Evolutionary conservation across 2,329 filamentous ascomycete genomes (phyloP).

Genomic region (Tolypocladium cylindrosporum): DNA sequence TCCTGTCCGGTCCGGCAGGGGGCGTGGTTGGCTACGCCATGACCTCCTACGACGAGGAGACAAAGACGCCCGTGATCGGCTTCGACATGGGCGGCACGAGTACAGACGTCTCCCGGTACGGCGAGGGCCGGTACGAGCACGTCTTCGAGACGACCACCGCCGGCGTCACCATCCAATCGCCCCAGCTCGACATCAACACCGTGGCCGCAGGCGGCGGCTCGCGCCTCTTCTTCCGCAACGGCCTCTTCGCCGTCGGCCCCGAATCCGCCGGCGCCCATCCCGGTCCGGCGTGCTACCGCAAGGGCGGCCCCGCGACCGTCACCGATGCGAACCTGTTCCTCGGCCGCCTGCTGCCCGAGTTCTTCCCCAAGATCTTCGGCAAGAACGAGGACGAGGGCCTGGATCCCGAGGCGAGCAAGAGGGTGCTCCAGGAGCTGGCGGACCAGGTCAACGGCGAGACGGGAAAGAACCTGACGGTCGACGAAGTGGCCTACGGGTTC

Average conservation of each 20-base stretch:
- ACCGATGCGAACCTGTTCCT: slow-evolving; percentile 65
- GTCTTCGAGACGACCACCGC: slow-evolving; percentile 68
- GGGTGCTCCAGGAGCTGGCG: slow-evolving; percentile 31
- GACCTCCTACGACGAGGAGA: slow-evolving; percentile 59
- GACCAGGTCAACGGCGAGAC: slow-evolving; percentile 31
- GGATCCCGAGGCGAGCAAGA: slow-evolving; percentile 26
- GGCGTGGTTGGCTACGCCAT: slow-evolving; percentile 68
- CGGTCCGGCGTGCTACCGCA: slow-evolving; percentile 62
- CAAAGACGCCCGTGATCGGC: slow-evolving; percentile 61
- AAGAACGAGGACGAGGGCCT: slow-evolving; percentile 17
- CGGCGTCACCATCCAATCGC: slow-evolving; percentile 68
- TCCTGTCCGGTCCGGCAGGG: slow-evolving; percentile 64
- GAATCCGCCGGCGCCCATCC: slow-evolving; percentile 63
- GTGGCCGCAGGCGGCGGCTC: slow-evolving; percentile 67
- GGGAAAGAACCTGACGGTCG: slow-evolving; percentile 14
- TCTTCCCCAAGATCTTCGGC: slow-evolving; percentile 54
- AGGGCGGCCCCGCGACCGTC: slow-evolving; percentile 60
- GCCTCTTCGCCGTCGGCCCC: slow-evolving; percentile 63
- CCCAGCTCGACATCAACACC: slow-evolving; percentile 74
- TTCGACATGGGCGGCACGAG: slow-evolving; percentile 67
- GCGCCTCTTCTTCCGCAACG: slow-evolving; percentile 60
- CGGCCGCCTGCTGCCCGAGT: slow-evolving; percentile 49
- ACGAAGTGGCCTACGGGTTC: slow-evolving; percentile 27
- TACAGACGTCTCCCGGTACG: slow-evolving; percentile 65
- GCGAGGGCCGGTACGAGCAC: slow-evolving; percentile 26